These are phyloP conservation scores for Davidsoniella virescens DNA, from an alignment of 2,329 filamentous ascomycete species.

Conservation along the genomic window DNA sequence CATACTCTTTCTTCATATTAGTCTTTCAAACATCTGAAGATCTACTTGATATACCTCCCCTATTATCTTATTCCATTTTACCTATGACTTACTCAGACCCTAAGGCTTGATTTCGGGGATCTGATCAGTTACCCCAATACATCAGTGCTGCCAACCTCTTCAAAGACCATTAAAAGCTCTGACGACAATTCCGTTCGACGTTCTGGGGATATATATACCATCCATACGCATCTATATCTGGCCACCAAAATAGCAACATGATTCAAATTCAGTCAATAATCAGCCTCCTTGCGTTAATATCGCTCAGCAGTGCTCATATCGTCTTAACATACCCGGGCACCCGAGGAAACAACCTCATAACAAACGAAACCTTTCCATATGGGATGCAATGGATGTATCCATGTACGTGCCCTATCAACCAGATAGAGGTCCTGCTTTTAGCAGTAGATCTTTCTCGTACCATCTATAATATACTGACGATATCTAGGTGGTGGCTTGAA, in stretches of 20 bases:
- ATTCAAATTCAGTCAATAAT: slow-evolving; percentile 28
- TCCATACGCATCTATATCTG: no score
- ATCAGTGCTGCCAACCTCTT: no score
- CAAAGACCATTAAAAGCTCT: no score
- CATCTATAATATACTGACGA: slow-evolving; percentile 3
- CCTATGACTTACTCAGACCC: no score
- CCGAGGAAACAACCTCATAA: slow-evolving; percentile 72
- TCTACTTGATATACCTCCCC: no score
- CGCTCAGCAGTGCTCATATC: slow-evolving; percentile 50
- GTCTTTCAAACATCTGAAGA: no score
- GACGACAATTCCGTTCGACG: no score
- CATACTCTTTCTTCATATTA: no score
- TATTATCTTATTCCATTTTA: no score
- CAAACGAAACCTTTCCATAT: slow-evolving; percentile 64
- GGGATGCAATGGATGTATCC: slow-evolving; percentile 95
- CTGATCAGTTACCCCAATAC: no score
- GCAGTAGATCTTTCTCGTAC: not conserved
- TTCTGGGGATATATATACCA: no score
- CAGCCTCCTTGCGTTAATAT: slow-evolving; percentile 28
- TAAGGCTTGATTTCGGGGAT: no score
- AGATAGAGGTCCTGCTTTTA: not conserved
- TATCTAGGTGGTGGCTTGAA: slow-evolving; percentile 64
- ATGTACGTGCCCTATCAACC: slow-evolving; percentile 43
- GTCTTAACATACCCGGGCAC: slow-evolving; percentile 76
- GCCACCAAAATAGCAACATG: slow-evolving; percentile 21